Base-by-base conservation (phyloP, 345 rosid species). In the Gossypium mustelinum region DNA sequence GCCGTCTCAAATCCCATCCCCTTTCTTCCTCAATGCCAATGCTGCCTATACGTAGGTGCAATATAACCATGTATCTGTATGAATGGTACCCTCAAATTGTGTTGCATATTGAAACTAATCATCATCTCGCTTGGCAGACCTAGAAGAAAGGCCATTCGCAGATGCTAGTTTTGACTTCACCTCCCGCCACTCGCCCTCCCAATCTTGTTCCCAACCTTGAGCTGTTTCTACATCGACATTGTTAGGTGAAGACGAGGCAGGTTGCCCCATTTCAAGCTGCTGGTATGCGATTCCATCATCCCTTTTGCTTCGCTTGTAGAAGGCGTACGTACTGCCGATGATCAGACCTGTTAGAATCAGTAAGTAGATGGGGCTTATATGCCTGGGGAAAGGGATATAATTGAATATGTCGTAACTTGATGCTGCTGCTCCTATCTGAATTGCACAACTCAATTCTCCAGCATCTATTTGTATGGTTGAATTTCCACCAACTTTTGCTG, bases 161-260 rank as follows among this genome's bases (percentile, higher is more conserved):
- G 92, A 88, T 45, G 92, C 87, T 20, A 85, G 82, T 63, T 55
- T 86, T 16, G 81, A 34, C 41, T 34, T 88, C 9, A 65, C 4
- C 2, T 51, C 84, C n/a, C 70, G 80, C 92, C 95, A 90, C 68
- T 87, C 85, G 60, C 86, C 92, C 64, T 87, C 92, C 95, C 95
- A 90, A 17, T 75, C 92, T 52, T 86, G 73, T 73, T 88, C 95
- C 95, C 95, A 90, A 72, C 85, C 90, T 76, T 78, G 88, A 34
- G 84, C 84, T 11, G 87, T 72, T 72, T 83, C 92, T 0, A 62
- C 82, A 73, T 50, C 66, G 45, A 34, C 41, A 34, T 79, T 72
- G 44, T 77, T 65, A 41, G 78, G 82, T 7, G 76, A 20, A 51
- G 87, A 79, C 17, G 87, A 79, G 43, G 17, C 39, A 11, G 90